Evolutionary conservation across 306 rosid genomes (phyloP).

Genomic region (Carpinus fangiana): DNA sequence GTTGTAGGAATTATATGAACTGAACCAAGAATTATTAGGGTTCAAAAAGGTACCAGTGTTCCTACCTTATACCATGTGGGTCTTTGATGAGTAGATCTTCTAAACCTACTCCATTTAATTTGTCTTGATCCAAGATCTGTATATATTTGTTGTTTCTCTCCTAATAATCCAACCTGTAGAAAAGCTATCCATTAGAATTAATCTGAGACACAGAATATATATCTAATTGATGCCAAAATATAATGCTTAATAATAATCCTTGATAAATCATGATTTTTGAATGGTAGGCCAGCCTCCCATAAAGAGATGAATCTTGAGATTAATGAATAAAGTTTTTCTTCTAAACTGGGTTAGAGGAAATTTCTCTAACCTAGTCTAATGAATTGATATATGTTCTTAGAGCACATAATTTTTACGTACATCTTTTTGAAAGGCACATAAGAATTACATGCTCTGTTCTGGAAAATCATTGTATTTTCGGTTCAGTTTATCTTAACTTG

Average conservation of each 20-base stretch:
- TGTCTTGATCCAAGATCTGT: conserved; percentile 47
- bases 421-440: too few relatives aligned
- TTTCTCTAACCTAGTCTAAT: too few relatives aligned
- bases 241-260: too few relatives aligned
- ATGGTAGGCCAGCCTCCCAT: too few relatives aligned
- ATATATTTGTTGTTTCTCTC: conserved; percentile 61
- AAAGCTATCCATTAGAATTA: not conserved
- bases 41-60: not conserved
- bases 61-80: conserved; percentile 89
- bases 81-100: conserved; percentile 41
- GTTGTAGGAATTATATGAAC: not conserved
- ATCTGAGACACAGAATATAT: not conserved
- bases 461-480: not conserved
- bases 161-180: conserved; percentile 71
- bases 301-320: too few relatives aligned
- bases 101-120: conserved; percentile 56
- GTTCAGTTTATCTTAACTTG: not conserved
- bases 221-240: too few relatives aligned
- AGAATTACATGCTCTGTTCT: too few relatives aligned
- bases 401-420: too few relatives aligned
- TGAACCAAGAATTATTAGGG: conserved; percentile 6
- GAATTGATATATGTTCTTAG: too few relatives aligned
- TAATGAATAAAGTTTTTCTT: too few relatives aligned
- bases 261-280: too few relatives aligned
- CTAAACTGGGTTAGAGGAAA: too few relatives aligned